A percentile compares a stretch with the other conserved stretches of the same genome.
Evolutionary conservation across 305 asterid genomes (phyloP).

Genomic region (Lippia alba): DNA sequence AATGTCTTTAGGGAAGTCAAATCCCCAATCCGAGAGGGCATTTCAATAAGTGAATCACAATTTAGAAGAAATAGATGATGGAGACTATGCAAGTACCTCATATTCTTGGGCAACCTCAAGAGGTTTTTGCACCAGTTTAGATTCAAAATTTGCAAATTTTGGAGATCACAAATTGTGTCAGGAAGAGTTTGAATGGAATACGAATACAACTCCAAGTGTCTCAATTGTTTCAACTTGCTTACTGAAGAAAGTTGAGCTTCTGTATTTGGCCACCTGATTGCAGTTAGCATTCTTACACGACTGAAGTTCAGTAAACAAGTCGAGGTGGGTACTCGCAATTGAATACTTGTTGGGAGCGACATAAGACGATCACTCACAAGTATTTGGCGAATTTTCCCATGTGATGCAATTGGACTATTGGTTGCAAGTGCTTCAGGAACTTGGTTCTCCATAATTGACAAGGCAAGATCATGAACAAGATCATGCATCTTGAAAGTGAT

Average conservation of each 20-base stretch:
- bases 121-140: slow-evolving; percentile 11
- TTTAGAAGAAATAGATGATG: slow-evolving; percentile 32
- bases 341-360: slow-evolving; percentile 20
- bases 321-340: background rate
- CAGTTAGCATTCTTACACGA: too few species aligned
- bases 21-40: slow-evolving; percentile 9
- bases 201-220: background rate
- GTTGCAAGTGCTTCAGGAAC: background rate
- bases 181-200: too few species aligned
- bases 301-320: background rate
- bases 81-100: slow-evolving; percentile 28
- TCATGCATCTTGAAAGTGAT: background rate
- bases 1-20: too few species aligned
- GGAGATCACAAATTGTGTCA: slow-evolving; percentile 28
- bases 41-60: slow-evolving; percentile 13
- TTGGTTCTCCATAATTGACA: slow-evolving; percentile 33
- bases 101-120: slow-evolving; percentile 27
- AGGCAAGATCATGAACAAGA: background rate
- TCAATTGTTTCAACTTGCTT: slow-evolving; percentile 36
- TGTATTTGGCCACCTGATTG: background rate
- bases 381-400: slow-evolving; percentile 29
- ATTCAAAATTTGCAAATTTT: slow-evolving; percentile 39
- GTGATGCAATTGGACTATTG: background rate
- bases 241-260: background rate
- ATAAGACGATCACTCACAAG: background rate